Conservation (phyloP, 305 asterid species). For the Solanum hybrid region DNA sequence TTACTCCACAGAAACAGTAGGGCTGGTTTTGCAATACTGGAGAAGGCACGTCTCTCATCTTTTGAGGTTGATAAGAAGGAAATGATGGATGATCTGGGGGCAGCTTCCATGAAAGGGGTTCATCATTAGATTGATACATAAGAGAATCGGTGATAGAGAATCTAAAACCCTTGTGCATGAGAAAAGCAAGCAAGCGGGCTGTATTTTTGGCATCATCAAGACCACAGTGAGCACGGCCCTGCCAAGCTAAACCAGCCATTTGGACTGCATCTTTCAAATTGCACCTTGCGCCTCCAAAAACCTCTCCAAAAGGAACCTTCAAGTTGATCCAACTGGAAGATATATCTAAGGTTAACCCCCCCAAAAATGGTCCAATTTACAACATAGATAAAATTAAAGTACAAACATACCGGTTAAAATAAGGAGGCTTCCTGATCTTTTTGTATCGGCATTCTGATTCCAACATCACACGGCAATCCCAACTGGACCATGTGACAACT, state of each 20-base stretch:
- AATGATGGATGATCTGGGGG: conserved; percentile 21
- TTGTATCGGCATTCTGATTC: conserved; percentile 43
- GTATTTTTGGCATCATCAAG: conserved; percentile 88
- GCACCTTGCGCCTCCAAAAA: conserved; percentile 69
- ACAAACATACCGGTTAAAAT: conserved; percentile 30
- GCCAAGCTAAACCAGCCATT: conserved; percentile 76
- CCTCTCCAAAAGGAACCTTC: conserved; percentile 67
- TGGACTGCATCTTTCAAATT: conserved; percentile 76
- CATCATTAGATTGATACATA: conserved; percentile 25
- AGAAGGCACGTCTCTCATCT: conserved; percentile 27
- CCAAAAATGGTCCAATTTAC: neutral
- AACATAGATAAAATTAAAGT: neutral
- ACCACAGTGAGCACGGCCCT: conserved; percentile 90
- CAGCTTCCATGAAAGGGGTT: conserved; percentile 41
- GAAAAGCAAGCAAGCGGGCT: conserved; percentile 54
- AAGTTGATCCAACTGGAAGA: conserved; percentile 68
- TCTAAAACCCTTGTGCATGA: conserved; percentile 59
- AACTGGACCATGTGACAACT: conserved; percentile 86
- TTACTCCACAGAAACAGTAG: conserved; percentile 65
- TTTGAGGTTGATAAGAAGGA: conserved; percentile 37
- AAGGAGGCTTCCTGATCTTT: conserved; percentile 37
- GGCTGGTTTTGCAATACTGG: conserved; percentile 33
- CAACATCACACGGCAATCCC: conserved; percentile 89
- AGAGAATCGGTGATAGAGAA: conserved; percentile 69
- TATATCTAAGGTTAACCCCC: neutral